Base-by-base conservation (phyloP, 2,329 filamentous ascomycete species). In the Penicillium sp. region DNA sequence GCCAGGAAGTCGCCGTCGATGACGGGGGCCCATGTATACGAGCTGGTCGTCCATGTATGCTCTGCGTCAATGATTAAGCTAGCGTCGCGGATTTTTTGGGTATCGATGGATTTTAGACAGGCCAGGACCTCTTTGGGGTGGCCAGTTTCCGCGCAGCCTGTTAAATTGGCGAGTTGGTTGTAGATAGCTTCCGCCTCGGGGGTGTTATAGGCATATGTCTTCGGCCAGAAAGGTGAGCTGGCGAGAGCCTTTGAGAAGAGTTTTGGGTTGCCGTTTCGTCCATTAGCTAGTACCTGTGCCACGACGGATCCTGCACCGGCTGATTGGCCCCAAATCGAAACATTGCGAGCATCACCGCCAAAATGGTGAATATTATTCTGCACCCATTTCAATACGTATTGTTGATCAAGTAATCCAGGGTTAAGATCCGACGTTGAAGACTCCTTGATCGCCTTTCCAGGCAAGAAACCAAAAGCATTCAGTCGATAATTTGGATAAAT, bases 1-100 rank as follows among this genome's bases (percentile, higher is more conserved):
- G 69, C 75, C 50, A 89, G 74, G 67, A 89, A 88, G 0, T 62
- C 69, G 10, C 79, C 82, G 67, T 89, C 86, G 60, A 89, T 82
- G 9, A 89, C 85, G 0, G 87, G 86, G 0, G 82, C 84, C 85
- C 85, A 89, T 0, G 82, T 85, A 70, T 84, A 88, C 0, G 82
- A 84, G 22, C 80, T 83, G 0, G 85, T 85, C 15, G 78, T 85
- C 71, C 85, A 87, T 19, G 80, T 82, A 67, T 85, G 80, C 56
- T 77, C 81, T 2, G 72, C 78, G 19, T 80, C 79, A 22, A 89
- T 79, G 19, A 72, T 68, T 19, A 86, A 72, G 40, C 79, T 82
- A 2, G 85, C 85, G n/a, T 82, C 78, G 4, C 85, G 77, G 22
- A 89, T 76, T 1, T 71, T 74, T 70, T 87, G 84, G 33, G 86